Evolutionary conservation across 345 rosid genomes (phyloP), one percentile per base, ranked within the genome.

Genomic region (Cardamine chenopodiifolia): DNA sequence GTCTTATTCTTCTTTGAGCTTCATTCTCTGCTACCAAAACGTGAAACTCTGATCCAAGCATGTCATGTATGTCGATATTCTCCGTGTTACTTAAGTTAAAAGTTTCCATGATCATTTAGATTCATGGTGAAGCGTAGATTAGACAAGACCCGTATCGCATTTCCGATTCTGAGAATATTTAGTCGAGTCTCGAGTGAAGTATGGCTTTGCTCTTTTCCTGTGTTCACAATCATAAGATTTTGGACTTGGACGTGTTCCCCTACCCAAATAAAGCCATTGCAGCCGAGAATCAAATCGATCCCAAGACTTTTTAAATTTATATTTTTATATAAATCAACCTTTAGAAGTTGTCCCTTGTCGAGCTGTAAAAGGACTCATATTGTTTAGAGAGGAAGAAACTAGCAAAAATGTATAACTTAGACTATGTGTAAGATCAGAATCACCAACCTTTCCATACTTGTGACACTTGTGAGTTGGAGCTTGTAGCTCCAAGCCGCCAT

Each of bases 401-500:
- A n/a, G n/a, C 12, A 8, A 25, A 52, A 58, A 13, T 2, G 2
- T 23, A 58, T 13, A 52, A 52, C 9, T 54, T 26, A 6, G 35
- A 26, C 60, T 54, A 25, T 57, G 42, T 23, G 53, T 18, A 11
- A 61, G 19, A 56, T 2, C 25, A 28, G 54, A 57, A 14, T 54
- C 12, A 72, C 61, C 80, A 77, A 90, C 98, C 98, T 94, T 94
- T 17, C 98, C 97, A 83, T 94, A 88, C 71, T 91, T 94, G 71
- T 85, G 89, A 80, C 90, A n/a, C n/a, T n/a, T n/a, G n/a, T n/a
- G n/a, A n/a, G n/a, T 91, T 82, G 88, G 83, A 22, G 96, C 97
- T 73, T 88, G 95, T 63, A 91, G 86, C 45, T 91, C 88, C 73
- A 94, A 39, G 35, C 87, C 66, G 17, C 95, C 98, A 82, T 91